phyloP scores from a whole-genome alignment of 495 filamentous ascomycete genomes.

The Darksidea phi region DNA sequence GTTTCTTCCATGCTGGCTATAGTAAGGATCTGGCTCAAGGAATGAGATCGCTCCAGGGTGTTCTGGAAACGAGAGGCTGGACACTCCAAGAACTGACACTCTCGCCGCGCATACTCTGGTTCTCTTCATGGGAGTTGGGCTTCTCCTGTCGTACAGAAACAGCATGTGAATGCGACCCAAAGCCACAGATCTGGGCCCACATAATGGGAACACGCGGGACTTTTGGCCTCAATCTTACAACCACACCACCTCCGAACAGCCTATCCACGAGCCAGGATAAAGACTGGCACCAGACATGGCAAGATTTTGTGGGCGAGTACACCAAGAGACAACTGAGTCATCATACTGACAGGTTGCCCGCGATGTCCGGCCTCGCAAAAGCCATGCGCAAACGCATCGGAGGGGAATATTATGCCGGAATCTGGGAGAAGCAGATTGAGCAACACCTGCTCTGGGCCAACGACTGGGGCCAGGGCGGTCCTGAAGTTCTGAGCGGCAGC shows the following conservation, averaged over 20 bases:
- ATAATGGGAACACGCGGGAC: background rate
- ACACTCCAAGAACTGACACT: background rate
- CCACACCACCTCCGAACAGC: background rate
- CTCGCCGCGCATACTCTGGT: background rate
- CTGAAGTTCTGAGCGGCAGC: too few relatives aligned
- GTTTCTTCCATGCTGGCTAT: background rate
- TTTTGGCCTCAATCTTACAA: background rate
- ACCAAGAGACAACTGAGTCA: background rate
- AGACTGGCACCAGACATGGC: background rate
- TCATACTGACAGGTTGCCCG: background rate
- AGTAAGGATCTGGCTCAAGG: background rate
- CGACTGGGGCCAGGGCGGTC: too few relatives aligned
- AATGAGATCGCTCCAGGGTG: background rate
- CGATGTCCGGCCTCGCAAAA: background rate
- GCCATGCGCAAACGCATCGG: background rate
- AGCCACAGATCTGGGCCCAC: background rate
- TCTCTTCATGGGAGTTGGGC: background rate
- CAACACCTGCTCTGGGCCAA: background rate
- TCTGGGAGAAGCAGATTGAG: background rate
- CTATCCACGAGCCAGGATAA: background rate
- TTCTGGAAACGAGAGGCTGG: background rate
- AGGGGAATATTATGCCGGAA: background rate
- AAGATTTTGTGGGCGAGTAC: background rate
- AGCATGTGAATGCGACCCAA: background rate
- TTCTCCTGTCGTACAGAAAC: background rate